These are phyloP conservation scores for Neoascochyta sp. DNA, from an alignment of 2,329 filamentous ascomycete genomes.

Conservation along the genomic window DNA sequence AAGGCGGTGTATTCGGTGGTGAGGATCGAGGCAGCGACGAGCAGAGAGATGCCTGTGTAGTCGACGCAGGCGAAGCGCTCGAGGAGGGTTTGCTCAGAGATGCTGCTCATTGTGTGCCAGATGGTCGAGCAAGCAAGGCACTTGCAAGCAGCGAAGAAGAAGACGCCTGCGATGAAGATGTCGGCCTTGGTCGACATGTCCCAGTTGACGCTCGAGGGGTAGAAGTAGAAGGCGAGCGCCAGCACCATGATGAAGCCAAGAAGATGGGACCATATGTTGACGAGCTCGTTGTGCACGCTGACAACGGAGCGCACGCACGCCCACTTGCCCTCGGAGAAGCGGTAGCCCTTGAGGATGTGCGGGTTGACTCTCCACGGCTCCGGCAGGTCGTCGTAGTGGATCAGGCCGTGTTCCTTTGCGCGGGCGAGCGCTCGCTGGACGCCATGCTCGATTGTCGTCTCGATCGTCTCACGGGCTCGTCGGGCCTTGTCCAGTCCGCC, in stretches of 20 bases:
- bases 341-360: slow-evolving; percentile 86
- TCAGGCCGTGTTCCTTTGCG: slow-evolving; percentile 75
- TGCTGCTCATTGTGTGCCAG: slow-evolving; percentile 99
- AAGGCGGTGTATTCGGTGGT: slow-evolving; percentile 98
- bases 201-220: slow-evolving; percentile 84
- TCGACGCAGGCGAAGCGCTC: slow-evolving; percentile 97
- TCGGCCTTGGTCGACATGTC: slow-evolving; percentile 81
- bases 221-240: slow-evolving; percentile 90
- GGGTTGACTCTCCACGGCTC: slow-evolving; percentile 92
- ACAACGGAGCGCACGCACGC: slow-evolving; percentile 85
- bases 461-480: slow-evolving; percentile 64
- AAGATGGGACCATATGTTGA: slow-evolving; percentile 98
- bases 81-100: slow-evolving; percentile 82
- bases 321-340: slow-evolving; percentile 86
- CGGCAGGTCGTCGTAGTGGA: slow-evolving; percentile 86
- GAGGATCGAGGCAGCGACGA: slow-evolving; percentile 95
- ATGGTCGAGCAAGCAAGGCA: slow-evolving; percentile 92
- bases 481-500: slow-evolving; percentile 79
- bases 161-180: slow-evolving; percentile 84
- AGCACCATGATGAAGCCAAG: slow-evolving; percentile 86
- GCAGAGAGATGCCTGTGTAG: slow-evolving; percentile 92
- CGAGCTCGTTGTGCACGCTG: slow-evolving; percentile 81
- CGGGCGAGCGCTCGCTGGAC: slow-evolving; percentile 73
- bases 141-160: slow-evolving; percentile 94
- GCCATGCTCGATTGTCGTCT: slow-evolving; percentile 69